Evolutionary conservation across 768 basidiomycete species (phyloP), one percentile per base, ranked within the genome.

Genomic region (Mycena haematopus): DNA sequence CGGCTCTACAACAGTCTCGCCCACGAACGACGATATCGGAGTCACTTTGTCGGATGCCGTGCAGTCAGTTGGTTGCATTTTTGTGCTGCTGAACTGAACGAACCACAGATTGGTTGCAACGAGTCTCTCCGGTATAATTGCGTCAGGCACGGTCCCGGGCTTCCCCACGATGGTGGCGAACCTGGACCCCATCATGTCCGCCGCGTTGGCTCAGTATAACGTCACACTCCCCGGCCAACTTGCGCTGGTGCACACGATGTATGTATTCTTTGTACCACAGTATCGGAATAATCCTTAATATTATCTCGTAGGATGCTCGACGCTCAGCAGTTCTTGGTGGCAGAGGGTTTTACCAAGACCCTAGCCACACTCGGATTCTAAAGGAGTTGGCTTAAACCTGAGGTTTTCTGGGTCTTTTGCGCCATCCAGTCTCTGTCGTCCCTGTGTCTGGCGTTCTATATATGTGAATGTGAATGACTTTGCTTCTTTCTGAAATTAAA

Each of bases 1-100:
- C 49, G 76, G 77, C 13, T 76, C 74, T 7, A 75, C 69, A 24
- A 75, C 75, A 49, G 66, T 55, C 31, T 27, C 51, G 17, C 77
- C 77, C 6, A 77, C 75, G 21, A 72, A 78, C 68, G 73, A 76
- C 61, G 74, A 76, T 2, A 69, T 78, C 56, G 72, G 75, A 46
- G 67, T 75, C 63, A 66, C 65, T 35, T 68, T 68, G 56, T 67
- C 71, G n/a, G 76, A 76, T 55, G 66, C 68, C 25, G 60, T 75
- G 38, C 73, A 73, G 77, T 78, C 63, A 46, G 74, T 59, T 29
- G 9, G 51, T 33, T n/a, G n/a, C n/a, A n/a, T n/a, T n/a, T n/a
- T n/a, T n/a, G n/a, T n/a, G n/a, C 13, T 35, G 13, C 2, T n/a
- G 27, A 59, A 52, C 19, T 29, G 9, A 29, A 42, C 33, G 49